Conservation (phyloP, 2,329 filamentous ascomycete genomes). For the Pseudocercospora vitis region DNA sequence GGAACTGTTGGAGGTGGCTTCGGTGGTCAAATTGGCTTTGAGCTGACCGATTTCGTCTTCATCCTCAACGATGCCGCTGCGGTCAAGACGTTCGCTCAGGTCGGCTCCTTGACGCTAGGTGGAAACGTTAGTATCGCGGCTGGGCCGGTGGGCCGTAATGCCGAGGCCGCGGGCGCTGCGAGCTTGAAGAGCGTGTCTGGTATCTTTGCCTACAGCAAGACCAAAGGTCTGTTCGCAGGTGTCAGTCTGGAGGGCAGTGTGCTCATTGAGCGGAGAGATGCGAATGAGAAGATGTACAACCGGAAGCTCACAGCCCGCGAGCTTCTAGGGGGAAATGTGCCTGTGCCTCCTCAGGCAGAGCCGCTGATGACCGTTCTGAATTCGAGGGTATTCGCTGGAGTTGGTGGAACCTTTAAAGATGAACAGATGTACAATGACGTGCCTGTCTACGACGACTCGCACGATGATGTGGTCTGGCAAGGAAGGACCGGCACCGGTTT, state of each 20-base stretch:
- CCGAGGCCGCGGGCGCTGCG: conserved; percentile 91
- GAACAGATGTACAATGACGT: conserved; percentile 91
- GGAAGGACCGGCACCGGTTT: conserved; percentile 68
- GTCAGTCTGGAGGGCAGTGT: conserved; percentile 91
- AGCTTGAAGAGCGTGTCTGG: conserved; percentile 85
- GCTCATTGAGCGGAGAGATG: conserved; percentile 91
- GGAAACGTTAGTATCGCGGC: conserved; percentile 96
- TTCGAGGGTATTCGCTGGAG: conserved; percentile 77
- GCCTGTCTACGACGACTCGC: conserved; percentile 80
- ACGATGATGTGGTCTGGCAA: conserved; percentile 84
- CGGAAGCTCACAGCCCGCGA: conserved; percentile 76
- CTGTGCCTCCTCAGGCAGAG: conserved; percentile 76
- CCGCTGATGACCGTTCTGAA: conserved; percentile 83
- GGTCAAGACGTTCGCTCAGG: conserved; percentile 91
- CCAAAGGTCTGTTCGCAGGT: conserved; percentile 93
- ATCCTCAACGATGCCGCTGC: conserved; percentile 90
- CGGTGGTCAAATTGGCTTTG: conserved; percentile 82
- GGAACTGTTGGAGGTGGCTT: conserved; percentile 79
- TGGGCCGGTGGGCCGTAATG: conserved; percentile 89
- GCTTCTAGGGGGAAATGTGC: conserved; percentile 74
- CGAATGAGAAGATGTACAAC: conserved; percentile 94
- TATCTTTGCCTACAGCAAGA: conserved; percentile 97
- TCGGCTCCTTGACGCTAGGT: conserved; percentile 85
- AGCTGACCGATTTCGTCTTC: conserved; percentile 93
- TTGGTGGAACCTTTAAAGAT: conserved; percentile 45